Evolutionary conservation across 2,329 filamentous ascomycete species (phyloP).

Genomic region (Aureobasidium sp.): DNA sequence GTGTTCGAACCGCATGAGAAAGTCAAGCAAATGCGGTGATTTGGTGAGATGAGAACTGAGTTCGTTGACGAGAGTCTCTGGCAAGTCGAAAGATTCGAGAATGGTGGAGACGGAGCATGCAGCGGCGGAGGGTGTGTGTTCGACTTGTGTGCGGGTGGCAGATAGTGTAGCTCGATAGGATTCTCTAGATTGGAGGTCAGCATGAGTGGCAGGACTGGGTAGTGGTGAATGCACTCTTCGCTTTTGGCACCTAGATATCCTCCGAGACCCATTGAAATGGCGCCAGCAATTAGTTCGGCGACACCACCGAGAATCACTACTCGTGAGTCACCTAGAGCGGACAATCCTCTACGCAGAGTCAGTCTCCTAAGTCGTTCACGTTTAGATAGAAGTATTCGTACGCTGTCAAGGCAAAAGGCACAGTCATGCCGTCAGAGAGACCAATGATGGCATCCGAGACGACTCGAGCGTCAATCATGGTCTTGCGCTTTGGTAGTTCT

Average conservation of each 20-base stretch:
- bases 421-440: conserved; percentile 37
- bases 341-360: conserved; percentile 25
- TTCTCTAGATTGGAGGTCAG: conserved; percentile 2
- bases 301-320: conserved; percentile 36
- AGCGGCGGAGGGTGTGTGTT: conserved; percentile 4
- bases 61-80: conserved; percentile 18
- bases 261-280: conserved; percentile 37
- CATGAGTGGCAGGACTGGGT: background rate
- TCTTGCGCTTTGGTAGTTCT: background rate
- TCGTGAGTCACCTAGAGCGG: conserved; percentile 31
- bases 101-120: background rate
- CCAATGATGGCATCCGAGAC: conserved; percentile 40
- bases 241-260: conserved; percentile 42
- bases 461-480: conserved; percentile 19
- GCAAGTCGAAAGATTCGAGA: conserved; percentile 6
- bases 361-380: background rate
- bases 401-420: conserved; percentile 37
- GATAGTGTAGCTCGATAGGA: conserved; percentile 20
- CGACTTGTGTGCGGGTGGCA: conserved; percentile 1
- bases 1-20: conserved; percentile 44
- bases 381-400: too few relatives aligned
- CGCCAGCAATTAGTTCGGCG: conserved; percentile 35
- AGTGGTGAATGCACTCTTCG: conserved; percentile 30
- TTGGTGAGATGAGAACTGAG: conserved; percentile 19
- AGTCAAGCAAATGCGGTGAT: conserved; percentile 25